These are phyloP conservation scores for Cytospora leucostoma DNA, from an alignment of 2,329 filamentous ascomycete species.

Conservation along the genomic window DNA sequence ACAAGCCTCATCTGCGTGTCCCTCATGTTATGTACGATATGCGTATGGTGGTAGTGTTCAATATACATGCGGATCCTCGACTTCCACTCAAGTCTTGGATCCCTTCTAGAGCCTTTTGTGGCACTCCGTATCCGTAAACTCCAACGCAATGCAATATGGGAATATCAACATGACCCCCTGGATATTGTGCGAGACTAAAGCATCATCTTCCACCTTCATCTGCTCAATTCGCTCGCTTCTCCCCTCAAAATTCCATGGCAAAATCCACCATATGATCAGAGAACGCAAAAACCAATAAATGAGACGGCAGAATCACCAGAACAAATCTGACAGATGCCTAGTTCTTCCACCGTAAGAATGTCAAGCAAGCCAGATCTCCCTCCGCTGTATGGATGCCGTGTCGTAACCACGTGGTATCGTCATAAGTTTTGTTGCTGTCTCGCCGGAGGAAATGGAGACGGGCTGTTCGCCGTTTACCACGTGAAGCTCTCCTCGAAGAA, in stretches of 20 bases:
- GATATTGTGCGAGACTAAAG: constrained; percentile 7
- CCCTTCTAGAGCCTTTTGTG: constrained; percentile 10
- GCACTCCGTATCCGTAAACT: constrained; percentile 15
- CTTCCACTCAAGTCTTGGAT: constrained; percentile 3
- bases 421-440: constrained; percentile 13
- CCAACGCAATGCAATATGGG: constrained; percentile 21
- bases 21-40: constrained; percentile 17
- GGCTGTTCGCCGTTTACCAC: constrained; percentile 45
- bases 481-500: constrained; percentile 79
- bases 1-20: constrained; percentile 1
- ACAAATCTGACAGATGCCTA: constrained; percentile 11
- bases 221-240: not conserved
- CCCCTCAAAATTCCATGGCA: not conserved
- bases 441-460: not conserved
- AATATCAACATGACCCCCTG: constrained; percentile 17
- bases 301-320: constrained; percentile 18
- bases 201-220: not conserved
- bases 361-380: constrained; percentile 4
- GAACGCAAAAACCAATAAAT: constrained; percentile 13
- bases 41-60: constrained; percentile 7
- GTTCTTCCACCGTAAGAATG: not conserved
- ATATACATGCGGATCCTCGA: constrained; percentile 13
- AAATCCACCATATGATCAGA: constrained; percentile 22
- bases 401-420: constrained; percentile 24
- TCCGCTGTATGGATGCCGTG: constrained; percentile 18